A percentile compares a stretch with the other conserved stretches of the same genome.
These are phyloP conservation scores for Penium margaritaceum DNA, from an alignment of 139 green algal genomes.

Conservation along the genomic window DNA sequence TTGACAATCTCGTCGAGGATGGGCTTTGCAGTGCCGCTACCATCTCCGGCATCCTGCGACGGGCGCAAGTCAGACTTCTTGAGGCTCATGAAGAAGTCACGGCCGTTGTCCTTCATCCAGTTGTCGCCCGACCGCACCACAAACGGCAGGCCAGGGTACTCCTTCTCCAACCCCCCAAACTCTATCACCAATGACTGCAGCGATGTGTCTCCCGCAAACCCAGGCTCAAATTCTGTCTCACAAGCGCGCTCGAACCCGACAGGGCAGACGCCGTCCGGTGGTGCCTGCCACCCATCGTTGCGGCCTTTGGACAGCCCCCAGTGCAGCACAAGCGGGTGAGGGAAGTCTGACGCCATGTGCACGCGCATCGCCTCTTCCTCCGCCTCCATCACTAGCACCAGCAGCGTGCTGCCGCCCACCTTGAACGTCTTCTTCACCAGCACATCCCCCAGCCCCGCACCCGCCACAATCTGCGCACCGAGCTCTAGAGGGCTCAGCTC, in stretches of 20 bases:
- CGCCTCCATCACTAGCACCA: slow-evolving; percentile 39
- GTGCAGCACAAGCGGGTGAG: slow-evolving; percentile 2
- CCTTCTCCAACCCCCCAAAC: background rate
- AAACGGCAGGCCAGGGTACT: background rate
- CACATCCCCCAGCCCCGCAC: slow-evolving; percentile 12
- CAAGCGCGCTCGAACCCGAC: slow-evolving; percentile 4
- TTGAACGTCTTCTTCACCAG: slow-evolving; percentile 24
- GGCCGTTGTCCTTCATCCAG: slow-evolving; percentile 28
- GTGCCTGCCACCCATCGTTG: slow-evolving; percentile 20
- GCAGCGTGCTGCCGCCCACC: slow-evolving; percentile 17
- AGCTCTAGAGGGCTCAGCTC: slow-evolving; percentile 25
- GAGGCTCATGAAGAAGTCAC: slow-evolving; percentile 19
- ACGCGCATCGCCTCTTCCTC: slow-evolving; percentile 33
- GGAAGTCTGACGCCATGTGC: slow-evolving; percentile 3
- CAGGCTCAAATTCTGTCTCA: slow-evolving; percentile 23
- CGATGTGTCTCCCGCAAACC: slow-evolving; percentile 32
- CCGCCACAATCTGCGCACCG: slow-evolving; percentile 18
- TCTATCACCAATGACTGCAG: slow-evolving; percentile 15
- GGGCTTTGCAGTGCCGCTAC: slow-evolving; percentile 14
- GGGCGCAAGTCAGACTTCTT: background rate
- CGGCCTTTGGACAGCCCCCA: slow-evolving; percentile 37
- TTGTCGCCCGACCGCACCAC: slow-evolving; percentile 4
- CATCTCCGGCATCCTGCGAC: slow-evolving; percentile 32
- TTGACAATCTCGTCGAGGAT: slow-evolving; percentile 48
- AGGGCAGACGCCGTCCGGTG: background rate